Evolutionary conservation across 176 grass and related monocot species (phyloP), one percentile per base, ranked within the genome.

Genomic region (Eragrostis curvula): DNA sequence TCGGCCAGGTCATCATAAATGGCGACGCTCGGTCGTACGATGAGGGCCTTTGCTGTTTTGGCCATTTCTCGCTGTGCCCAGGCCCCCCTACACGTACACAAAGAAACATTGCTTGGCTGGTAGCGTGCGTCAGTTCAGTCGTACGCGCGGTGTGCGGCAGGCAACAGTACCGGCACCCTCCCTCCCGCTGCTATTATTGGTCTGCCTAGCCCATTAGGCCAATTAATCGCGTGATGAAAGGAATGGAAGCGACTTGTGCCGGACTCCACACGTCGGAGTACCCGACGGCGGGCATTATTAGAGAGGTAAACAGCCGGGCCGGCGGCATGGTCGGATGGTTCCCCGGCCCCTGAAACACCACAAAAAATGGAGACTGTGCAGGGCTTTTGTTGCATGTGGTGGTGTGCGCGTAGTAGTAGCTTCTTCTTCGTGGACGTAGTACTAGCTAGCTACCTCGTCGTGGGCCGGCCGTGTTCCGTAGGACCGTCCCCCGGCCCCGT

Each of bases 381-480:
- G 24, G 61, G 27, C 65, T 72, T 48, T 48, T 58, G 56, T 23
- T 73, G 43, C 29, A 14, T 70, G 29, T 25, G n/a, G n/a, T n/a
- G n/a, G n/a, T n/a, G 58, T 9, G 46, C 4, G 64, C 9, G 39
- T 17, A n/a, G n/a, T n/a, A n/a, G 51, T 27, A 53, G 9, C 85
- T 62, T 27, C 49, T 43, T 70, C 85, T 62, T 27, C 49, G 52
- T 70, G 42, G 56, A 58, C 56, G 9, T 30, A 63, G 42, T 36
- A 36, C 12, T 11, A 24, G 40, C n/a, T n/a, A 17, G 45, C 60
- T 51, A 44, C 21, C 74, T 73, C 60, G 32, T 66, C 70, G 46
- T 84, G 81, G 66, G 67, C 59, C 69, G 80, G n/a, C n/a, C n/a
- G n/a, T n/a, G n/a, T n/a, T 56, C 77, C 20, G 73, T 83, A 88